Evolutionary conservation across 2,329 filamentous ascomycete species (phyloP).

Genomic region (Sphaerulina musiva): DNA sequence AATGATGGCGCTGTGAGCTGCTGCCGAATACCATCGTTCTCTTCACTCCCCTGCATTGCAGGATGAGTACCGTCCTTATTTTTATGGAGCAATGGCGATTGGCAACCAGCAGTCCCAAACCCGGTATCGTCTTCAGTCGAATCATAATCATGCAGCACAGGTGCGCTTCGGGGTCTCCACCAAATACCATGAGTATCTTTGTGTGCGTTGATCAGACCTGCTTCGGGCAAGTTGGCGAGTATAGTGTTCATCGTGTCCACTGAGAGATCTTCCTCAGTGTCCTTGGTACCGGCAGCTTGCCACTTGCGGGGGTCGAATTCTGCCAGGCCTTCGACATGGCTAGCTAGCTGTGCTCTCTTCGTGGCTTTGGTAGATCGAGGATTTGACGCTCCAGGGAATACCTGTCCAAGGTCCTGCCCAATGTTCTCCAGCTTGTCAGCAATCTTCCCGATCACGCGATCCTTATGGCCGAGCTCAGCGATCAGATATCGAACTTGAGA

Average conservation of each 20-base stretch:
- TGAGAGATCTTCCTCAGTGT: conserved; percentile 3
- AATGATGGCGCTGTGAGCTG: conserved; percentile 17
- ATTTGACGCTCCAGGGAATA: conserved; percentile 51
- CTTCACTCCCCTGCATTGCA: conserved; percentile 2
- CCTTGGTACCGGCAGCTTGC: conserved; percentile 10
- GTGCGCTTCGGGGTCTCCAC: conserved; percentile 29
- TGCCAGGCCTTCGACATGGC: conserved; percentile 49
- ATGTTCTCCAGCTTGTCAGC: conserved; percentile 53
- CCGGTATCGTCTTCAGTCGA: background rate
- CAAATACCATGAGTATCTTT: conserved; percentile 26
- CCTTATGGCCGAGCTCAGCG: conserved; percentile 49
- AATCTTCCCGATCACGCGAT: conserved; percentile 52
- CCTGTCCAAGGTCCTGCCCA: conserved; percentile 49
- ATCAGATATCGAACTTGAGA: conserved; percentile 46
- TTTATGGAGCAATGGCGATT: background rate
- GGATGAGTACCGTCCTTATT: background rate
- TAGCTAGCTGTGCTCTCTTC: conserved; percentile 47
- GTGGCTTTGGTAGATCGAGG: conserved; percentile 41
- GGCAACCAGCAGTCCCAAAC: background rate
- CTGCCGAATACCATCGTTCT: conserved; percentile 21
- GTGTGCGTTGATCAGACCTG: background rate
- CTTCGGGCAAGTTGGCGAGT: conserved; percentile 14
- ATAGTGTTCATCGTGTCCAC: conserved; percentile 14
- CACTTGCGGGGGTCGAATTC: conserved; percentile 48
- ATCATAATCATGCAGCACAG: background rate